Base-by-base conservation (phyloP, 257 asterid species). In the Nicotiana obtusifolia region DNA sequence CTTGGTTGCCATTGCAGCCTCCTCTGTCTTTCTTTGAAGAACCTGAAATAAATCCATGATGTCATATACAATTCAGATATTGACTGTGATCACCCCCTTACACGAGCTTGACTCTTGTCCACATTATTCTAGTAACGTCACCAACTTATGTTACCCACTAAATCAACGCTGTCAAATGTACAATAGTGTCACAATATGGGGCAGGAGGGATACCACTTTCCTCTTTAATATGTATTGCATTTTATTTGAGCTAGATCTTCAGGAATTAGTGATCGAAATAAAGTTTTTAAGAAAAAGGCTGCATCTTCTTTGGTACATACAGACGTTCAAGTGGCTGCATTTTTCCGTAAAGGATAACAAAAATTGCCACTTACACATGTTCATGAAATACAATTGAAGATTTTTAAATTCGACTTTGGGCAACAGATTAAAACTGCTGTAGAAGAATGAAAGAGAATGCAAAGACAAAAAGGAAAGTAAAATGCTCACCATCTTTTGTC, bases 1-100 rank as follows among this genome's bases (percentile, higher is more conserved):
- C 89, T 92, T 93, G 84, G 99, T 96, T 85, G 99, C 99, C 92
- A 96, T 85, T 85, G 99, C 99, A 85, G 99, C 99, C 90, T 96
- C 98, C 86, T 93, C 99, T 47, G 97, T 96, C 89, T 96, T 96
- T 86, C 99, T 91, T 88, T 96, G 99, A 78, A 96, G 99, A 90
- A 96, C 99, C 99, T 96, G 93, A 83, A 87, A 79, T 28, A 71
- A 77, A 75, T 81, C 80, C 53, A 80, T 64, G 54, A 59, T 11
- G 26, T 41, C 82, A 61, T 79, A 79, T 22, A 61, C 31, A 15
- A 41, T 35, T 79, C 73, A 79, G 61, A 47, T 16, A 33, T 61
- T 61, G 16, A 79, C 75, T 61, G 24, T 49, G 30, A 79, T 61
- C 41, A 26, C 17, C 82, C 6, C 37, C 75, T 79, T 61, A 17